Evolutionary conservation across 805 yeast species (phyloP).

Genomic region (Saccharomycopsis schoenii): DNA sequence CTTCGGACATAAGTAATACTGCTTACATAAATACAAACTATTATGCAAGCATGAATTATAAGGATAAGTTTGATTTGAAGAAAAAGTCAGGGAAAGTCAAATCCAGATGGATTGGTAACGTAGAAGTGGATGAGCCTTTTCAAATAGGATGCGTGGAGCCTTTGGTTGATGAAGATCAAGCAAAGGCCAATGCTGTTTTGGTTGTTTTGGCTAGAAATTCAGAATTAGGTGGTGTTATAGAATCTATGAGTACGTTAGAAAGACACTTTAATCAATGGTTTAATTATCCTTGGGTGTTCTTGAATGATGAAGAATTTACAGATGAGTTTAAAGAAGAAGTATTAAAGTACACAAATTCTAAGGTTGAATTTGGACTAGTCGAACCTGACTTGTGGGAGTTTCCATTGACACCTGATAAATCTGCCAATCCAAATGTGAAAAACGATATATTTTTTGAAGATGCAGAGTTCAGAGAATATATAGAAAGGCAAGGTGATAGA

Average conservation of each 20-base stretch:
- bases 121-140: conserved; percentile 16
- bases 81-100: conserved; percentile 9
- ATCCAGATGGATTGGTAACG: conserved; percentile 13
- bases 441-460: conserved; percentile 14
- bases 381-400: conserved; percentile 61
- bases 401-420: conserved; percentile 27
- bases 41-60: conserved; percentile 4
- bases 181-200: conserved; percentile 71
- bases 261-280: conserved; percentile 90
- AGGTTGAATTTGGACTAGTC: conserved; percentile 64
- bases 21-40: neutral
- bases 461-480: conserved; percentile 37
- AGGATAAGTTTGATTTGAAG: conserved; percentile 16
- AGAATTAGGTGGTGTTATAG: conserved; percentile 68
- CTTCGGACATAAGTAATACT: neutral
- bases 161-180: conserved; percentile 1
- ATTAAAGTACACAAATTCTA: conserved; percentile 41
- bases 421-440: conserved; percentile 18
- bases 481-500: conserved; percentile 72
- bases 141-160: conserved; percentile 19
- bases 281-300: conserved; percentile 83
- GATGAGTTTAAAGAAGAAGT: conserved; percentile 52
- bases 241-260: conserved; percentile 67
- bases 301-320: conserved; percentile 71
- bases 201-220: conserved; percentile 76